phyloP scores from a whole-genome alignment of 2,329 filamentous ascomycete species.

The Triangularia verruculosa region DNA sequence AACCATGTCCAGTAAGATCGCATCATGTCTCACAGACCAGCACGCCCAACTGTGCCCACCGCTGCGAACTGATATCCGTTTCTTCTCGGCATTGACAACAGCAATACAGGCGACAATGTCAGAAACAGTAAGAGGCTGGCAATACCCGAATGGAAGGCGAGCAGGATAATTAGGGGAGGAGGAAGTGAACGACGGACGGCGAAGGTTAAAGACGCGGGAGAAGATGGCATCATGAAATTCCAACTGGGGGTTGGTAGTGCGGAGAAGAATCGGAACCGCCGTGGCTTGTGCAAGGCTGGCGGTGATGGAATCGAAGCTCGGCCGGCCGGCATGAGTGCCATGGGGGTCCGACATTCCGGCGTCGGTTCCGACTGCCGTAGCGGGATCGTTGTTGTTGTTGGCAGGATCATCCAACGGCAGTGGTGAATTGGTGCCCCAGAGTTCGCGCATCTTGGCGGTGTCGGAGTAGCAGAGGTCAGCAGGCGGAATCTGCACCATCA shows the following conservation, averaged over 20 bases:
- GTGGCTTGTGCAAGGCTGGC: not conserved
- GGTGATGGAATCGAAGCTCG: not conserved
- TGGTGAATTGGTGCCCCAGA: too few species aligned
- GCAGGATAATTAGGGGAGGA: slow-evolving; percentile 6
- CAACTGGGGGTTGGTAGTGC: slow-evolving; percentile 21
- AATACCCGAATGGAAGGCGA: slow-evolving; percentile 41
- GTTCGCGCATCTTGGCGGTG: too few species aligned
- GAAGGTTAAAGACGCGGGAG: slow-evolving; percentile 45
- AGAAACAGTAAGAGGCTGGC: slow-evolving; percentile 35
- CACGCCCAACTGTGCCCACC: slow-evolving; percentile 48
- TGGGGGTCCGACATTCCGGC: not conserved
- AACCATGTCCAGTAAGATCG: slow-evolving; percentile 41
- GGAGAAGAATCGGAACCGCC: slow-evolving; percentile 18
- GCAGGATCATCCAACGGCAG: not conserved
- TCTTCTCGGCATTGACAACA: slow-evolving; percentile 35
- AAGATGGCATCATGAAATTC: slow-evolving; percentile 23
- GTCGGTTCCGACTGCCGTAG: not conserved
- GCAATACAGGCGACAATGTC: slow-evolving; percentile 39
- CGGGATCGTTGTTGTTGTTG: not conserved
- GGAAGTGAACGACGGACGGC: slow-evolving; percentile 25
- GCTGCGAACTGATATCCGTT: slow-evolving; percentile 42
- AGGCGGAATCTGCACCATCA: too few species aligned
- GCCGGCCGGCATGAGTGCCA: not conserved
- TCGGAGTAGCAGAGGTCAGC: too few species aligned
- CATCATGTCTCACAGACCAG: slow-evolving; percentile 45